Base-by-base conservation (phyloP, 345 rosid species). In the Limnanthes douglasii region DNA sequence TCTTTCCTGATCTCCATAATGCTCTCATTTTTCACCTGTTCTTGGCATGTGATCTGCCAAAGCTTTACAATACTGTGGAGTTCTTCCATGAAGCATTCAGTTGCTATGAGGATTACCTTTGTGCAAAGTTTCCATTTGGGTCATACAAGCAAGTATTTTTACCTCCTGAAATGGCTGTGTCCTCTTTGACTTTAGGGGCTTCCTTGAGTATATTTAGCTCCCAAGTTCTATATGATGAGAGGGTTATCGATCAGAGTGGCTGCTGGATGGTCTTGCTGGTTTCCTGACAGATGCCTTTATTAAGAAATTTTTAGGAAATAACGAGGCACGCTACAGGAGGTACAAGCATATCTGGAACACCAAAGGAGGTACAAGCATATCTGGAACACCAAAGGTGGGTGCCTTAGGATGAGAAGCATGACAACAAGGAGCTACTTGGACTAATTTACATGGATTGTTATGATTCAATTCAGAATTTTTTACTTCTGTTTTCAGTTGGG, bases 221-320 rank as follows among this genome's bases (percentile, higher is more conserved):
- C 13, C 92, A 84, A 56, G 30, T 80, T 54, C 62, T 90, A 30
- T 80, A 68, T 51, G 95, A 90, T 51, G 92, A 80, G 62, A 84
- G 70, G 51, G 69, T 84, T 64, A 77, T 90, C 34, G 92, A 90
- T 59, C 88, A 90, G 94, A 77, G 45, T 90, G 98, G 98, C 73
- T 90, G 54, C 65, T 90, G 61, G 95, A 90, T 54, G 98, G 95
- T 29, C 92, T 90, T 48, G 85, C 98, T 51, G 90, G 86, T 38
- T 90, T 76, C 66, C 61, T 90, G 48, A 77, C 85, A 0, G 98
- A 90, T 69, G 65, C 71, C 58, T 90, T 72, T 46, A 70, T 74
- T 59, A 90, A 90, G 73, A 79, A 70, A 50, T 75, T 74, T 60
- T 70, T 90, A 53, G 98, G 98, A 57, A 84, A 90, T 52, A 90